These are phyloP conservation scores for Entomortierella parvispora DNA, from an alignment of 192 early-diverging fungal species.

Conservation along the genomic window DNA sequence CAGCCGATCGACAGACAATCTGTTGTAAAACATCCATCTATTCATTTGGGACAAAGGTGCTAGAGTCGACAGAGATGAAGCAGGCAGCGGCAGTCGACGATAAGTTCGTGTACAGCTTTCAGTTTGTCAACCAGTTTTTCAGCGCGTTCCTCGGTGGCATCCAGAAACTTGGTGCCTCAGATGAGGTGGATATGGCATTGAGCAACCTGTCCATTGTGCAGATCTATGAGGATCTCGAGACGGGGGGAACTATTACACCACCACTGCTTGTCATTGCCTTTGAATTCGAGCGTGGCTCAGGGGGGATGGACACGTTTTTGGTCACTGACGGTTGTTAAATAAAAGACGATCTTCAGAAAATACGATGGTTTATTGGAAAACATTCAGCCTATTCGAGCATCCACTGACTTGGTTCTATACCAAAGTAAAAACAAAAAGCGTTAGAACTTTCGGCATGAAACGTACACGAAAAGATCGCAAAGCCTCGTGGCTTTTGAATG, in stretches of 20 bases:
- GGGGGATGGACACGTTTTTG: constrained; percentile 47
- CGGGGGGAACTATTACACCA: not conserved
- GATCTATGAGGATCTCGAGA: constrained; percentile 43
- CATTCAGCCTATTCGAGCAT: too few relatives aligned
- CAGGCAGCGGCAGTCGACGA: constrained; percentile 52
- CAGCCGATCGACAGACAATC: constrained; percentile 51
- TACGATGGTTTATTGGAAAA: too few relatives aligned
- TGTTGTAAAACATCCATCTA: constrained; percentile 59
- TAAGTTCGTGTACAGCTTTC: constrained; percentile 57
- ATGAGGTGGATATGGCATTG: constrained; percentile 62
- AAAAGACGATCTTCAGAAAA: too few relatives aligned
- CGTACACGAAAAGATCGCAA: too few relatives aligned
- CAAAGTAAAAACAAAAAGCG: too few relatives aligned
- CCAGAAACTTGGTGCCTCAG: constrained; percentile 46
- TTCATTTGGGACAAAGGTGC: constrained; percentile 58
- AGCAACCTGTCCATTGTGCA: constrained; percentile 61
- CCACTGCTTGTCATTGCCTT: constrained; percentile 55
- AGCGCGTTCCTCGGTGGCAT: constrained; percentile 62
- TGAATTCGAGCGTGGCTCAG: constrained; percentile 59
- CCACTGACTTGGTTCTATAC: too few relatives aligned
- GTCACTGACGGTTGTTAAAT: constrained; percentile 29
- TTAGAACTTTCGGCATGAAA: too few relatives aligned
- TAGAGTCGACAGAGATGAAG: constrained; percentile 58
- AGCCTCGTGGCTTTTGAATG: too few relatives aligned
- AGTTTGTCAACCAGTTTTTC: constrained; percentile 66